Percentiles rank a stretch among this genome's conserved stretches.
Conservation (phyloP, 371 early-diverging fungal species). For the Mucor racemosus region DNA sequence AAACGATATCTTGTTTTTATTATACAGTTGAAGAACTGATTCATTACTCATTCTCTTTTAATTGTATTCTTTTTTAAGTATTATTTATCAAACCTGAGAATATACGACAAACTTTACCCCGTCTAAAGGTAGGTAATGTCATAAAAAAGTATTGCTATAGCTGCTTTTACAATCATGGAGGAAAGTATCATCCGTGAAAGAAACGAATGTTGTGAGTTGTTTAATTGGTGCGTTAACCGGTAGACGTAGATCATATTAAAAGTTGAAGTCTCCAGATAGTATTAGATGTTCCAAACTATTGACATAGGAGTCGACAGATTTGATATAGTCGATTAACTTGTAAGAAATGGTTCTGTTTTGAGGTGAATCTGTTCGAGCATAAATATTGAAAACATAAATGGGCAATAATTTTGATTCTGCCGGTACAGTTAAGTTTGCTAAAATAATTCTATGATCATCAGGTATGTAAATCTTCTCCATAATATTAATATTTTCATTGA, state of each 20-base stretch:
- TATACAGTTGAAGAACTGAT: no score
- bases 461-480: neutral
- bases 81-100: no score
- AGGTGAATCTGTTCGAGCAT: neutral
- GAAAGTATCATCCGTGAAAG: neutral
- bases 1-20: no score
- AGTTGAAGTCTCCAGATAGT: neutral
- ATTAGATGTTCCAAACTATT: neutral
- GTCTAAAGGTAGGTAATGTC: neutral
- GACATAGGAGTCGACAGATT: no score
- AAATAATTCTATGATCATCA: neutral
- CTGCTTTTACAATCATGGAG: neutral
- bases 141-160: neutral
- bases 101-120: neutral
- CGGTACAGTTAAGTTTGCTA: neutral
- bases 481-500: neutral
- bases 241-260: neutral
- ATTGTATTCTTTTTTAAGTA: no score
- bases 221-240: neutral
- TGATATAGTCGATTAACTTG: neutral
- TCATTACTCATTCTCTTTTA: no score
- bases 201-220: neutral
- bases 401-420: neutral
- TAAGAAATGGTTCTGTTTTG: neutral
- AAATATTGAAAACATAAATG: neutral